Percentiles rank a stretch among this genome's conserved stretches.
Evolutionary conservation across 2,329 filamentous ascomycete genomes (phyloP).

Genomic region (Microdochium nivale): DNA sequence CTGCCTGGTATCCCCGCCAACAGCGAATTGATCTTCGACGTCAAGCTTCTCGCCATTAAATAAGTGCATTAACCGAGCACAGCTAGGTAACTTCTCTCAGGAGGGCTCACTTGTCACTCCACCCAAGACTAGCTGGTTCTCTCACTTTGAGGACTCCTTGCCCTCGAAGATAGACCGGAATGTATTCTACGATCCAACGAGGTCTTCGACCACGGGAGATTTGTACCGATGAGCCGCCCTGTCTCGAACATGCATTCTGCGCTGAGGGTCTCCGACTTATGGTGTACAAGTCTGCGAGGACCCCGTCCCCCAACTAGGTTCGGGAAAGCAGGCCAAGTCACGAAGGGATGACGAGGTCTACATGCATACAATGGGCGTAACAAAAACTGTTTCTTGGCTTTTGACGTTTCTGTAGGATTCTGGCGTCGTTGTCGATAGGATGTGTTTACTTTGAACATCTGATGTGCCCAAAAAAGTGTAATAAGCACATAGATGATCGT

Average conservation of each 20-base stretch:
- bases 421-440: constrained; percentile 6
- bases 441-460: constrained; percentile 6
- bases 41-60: constrained; percentile 79
- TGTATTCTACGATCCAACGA: not conserved
- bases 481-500: not conserved
- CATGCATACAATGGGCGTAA: constrained; percentile 42
- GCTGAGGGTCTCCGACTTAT: constrained; percentile 37
- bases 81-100: not conserved
- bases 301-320: constrained; percentile 20
- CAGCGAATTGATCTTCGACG: constrained; percentile 86
- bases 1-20: constrained; percentile 83
- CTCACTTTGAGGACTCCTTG: not conserved
- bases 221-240: not conserved
- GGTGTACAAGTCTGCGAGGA: constrained; percentile 29
- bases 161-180: not conserved
- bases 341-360: constrained; percentile 41
- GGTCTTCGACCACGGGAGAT: not conserved
- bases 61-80: constrained; percentile 30
- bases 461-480: constrained; percentile 8
- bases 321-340: constrained; percentile 28
- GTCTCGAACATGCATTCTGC: constrained; percentile 3
- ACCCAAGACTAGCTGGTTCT: not conserved
- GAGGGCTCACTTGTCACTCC: not conserved
- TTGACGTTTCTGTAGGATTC: constrained; percentile 9
- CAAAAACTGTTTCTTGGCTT: constrained; percentile 24